Evolutionary conservation across 257 asterid genomes (phyloP).

Genomic region (Przewalskia tangutica): DNA sequence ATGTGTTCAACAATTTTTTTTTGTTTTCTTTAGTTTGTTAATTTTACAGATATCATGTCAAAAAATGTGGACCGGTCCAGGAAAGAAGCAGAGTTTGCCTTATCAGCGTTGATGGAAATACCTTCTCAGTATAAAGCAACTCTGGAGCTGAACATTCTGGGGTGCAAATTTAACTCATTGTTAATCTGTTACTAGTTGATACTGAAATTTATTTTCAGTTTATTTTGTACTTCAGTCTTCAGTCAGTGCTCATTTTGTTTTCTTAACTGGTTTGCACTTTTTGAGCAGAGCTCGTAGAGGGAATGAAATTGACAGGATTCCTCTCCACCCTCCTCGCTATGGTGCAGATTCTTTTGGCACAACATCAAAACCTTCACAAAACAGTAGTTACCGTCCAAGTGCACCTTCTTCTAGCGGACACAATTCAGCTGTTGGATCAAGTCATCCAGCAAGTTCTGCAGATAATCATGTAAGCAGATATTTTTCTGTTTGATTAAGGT

Average conservation of each 20-base stretch:
- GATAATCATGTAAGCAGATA: conserved; percentile 48
- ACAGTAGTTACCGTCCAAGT: conserved; percentile 46
- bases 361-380: conserved; percentile 44
- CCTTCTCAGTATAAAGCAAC: conserved; percentile 95
- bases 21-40: conserved; percentile 55
- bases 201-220: background rate
- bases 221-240: background rate
- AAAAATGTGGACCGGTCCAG: conserved; percentile 52
- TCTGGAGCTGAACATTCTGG: conserved; percentile 76
- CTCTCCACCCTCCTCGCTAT: conserved; percentile 82
- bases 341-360: conserved; percentile 48
- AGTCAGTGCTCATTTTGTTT: background rate
- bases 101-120: conserved; percentile 91
- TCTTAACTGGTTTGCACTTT: conserved; percentile 8
- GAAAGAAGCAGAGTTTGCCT: conserved; percentile 94
- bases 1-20: background rate
- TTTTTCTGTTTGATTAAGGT: background rate
- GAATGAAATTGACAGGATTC: conserved; percentile 49
- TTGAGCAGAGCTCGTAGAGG: conserved; percentile 60
- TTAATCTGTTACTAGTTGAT: background rate
- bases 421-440: conserved; percentile 20
- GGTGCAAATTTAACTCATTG: conserved; percentile 25
- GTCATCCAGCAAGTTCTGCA: conserved; percentile 42
- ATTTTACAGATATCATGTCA: conserved; percentile 85
- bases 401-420: conserved; percentile 43